A percentile compares a stretch with the other conserved stretches of the same genome.
phyloP scores from a whole-genome alignment of 805 yeast species.

The Pichia membranifaciens region DNA sequence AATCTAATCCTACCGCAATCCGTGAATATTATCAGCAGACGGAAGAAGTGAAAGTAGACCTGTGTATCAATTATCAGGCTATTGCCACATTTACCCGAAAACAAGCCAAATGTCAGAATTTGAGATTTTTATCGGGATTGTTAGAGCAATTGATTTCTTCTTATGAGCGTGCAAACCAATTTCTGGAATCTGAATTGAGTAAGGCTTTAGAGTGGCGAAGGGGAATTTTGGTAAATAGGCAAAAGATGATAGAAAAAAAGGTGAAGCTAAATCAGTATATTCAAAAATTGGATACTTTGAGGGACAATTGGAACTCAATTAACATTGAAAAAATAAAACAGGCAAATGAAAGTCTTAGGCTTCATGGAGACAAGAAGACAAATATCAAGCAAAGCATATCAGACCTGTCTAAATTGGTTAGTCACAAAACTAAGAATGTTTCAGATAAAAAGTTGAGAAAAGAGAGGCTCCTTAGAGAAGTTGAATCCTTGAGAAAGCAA shows the following conservation, averaged over 20 bases:
- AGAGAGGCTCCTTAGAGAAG: constrained; percentile 3
- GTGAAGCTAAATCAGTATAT: constrained; percentile 17
- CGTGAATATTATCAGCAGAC: constrained; percentile 28
- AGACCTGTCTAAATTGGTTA: background rate
- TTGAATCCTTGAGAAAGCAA: constrained; percentile 3
- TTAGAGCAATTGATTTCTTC: constrained; percentile 26
- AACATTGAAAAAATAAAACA: constrained; percentile 10
- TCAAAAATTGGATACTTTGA: constrained; percentile 10
- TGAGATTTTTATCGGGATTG: constrained; percentile 24
- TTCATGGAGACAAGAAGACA: background rate
- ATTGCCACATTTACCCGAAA: constrained; percentile 28
- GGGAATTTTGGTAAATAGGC: constrained; percentile 21
- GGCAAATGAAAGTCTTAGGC: constrained; percentile 1
- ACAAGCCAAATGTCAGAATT: constrained; percentile 27
- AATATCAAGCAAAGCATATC: constrained; percentile 4
- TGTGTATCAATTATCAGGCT: constrained; percentile 28
- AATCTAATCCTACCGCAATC: constrained; percentile 28
- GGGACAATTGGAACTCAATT: constrained; percentile 11
- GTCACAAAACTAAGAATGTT: background rate
- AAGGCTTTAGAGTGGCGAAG: constrained; percentile 24
- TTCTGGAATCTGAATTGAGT: constrained; percentile 19
- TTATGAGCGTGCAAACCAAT: constrained; percentile 21
- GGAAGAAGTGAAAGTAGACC: constrained; percentile 21
- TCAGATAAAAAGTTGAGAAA: constrained; percentile 4
- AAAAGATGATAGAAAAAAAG: constrained; percentile 20